Conservation (phyloP, 169 alveolate species). For the Cytauxzoon felis region DNA sequence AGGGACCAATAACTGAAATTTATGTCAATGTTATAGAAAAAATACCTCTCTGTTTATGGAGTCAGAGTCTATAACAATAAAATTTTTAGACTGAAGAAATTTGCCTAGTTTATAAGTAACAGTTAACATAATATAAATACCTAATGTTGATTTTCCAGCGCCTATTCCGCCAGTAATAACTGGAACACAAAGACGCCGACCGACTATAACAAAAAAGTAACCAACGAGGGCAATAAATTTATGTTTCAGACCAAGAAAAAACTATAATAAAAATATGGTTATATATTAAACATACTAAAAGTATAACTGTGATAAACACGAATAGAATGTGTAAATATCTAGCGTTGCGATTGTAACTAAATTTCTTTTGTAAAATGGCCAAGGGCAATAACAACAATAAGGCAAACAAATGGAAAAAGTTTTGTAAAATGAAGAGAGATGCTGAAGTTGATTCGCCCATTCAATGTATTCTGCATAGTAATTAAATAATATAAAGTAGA, state of each 20-base stretch:
- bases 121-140: constrained; percentile 35
- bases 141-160: constrained; percentile 72
- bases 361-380: not conserved
- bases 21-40: constrained; percentile 6
- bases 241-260: constrained; percentile 32
- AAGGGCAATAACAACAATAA: not conserved
- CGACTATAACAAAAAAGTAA: constrained; percentile 47
- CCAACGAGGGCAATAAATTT: constrained; percentile 42
- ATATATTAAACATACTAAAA: constrained; percentile 58
- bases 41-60: constrained; percentile 65
- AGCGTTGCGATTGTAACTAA: constrained; percentile 29
- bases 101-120: not conserved
- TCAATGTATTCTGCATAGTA: too few species aligned
- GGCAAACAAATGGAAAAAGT: not conserved
- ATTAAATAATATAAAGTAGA: too few species aligned
- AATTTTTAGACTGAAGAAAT: constrained; percentile 23
- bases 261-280: constrained; percentile 43
- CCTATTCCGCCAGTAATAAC: constrained; percentile 79
- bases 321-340: constrained; percentile 52
- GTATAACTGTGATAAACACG: constrained; percentile 44
- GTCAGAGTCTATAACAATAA: constrained; percentile 49
- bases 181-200: constrained; percentile 66
- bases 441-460: not conserved
- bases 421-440: not conserved
- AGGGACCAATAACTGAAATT: constrained; percentile 56